Evolutionary conservation across 1,139 yeast genomes (phyloP).

Genomic region (Magnusiomyces suaveolens): DNA sequence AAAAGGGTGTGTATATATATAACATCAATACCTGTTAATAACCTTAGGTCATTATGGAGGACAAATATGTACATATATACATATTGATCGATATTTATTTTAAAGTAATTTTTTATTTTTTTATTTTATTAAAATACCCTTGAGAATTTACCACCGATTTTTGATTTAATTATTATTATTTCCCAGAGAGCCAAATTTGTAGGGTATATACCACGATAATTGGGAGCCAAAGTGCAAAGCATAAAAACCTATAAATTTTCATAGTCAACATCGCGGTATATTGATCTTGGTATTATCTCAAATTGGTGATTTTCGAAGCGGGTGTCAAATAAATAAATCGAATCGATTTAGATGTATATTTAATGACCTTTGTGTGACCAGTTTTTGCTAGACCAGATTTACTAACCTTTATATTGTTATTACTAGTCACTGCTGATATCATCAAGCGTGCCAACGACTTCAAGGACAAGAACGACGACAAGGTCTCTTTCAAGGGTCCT

Average conservation of each 20-base stretch:
- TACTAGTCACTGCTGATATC: slow-evolving; percentile 76
- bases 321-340: not conserved
- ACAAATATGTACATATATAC: not conserved
- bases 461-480: slow-evolving; percentile 38
- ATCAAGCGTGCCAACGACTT: slow-evolving; percentile 75
- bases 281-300: too few species aligned
- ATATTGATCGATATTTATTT: not conserved
- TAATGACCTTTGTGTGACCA: not conserved
- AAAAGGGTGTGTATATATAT: slow-evolving; percentile 47
- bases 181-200: too few species aligned
- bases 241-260: too few species aligned
- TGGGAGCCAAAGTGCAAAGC: too few species aligned
- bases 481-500: slow-evolving; percentile 61
- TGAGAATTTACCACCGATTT: not conserved
- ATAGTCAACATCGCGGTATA: too few species aligned
- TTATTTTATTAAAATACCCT: not conserved
- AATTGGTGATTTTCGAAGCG: too few species aligned
- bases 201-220: too few species aligned
- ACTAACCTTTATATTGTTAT: slow-evolving; percentile 6
- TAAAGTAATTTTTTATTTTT: not conserved
- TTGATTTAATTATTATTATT: too few species aligned
- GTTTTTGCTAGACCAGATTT: not conserved
- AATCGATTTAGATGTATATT: not conserved
- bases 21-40: not conserved
- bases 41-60: too few species aligned